phyloP scores from a whole-genome alignment of 768 basidiomycete genomes.

The Tricholoma terreum region DNA sequence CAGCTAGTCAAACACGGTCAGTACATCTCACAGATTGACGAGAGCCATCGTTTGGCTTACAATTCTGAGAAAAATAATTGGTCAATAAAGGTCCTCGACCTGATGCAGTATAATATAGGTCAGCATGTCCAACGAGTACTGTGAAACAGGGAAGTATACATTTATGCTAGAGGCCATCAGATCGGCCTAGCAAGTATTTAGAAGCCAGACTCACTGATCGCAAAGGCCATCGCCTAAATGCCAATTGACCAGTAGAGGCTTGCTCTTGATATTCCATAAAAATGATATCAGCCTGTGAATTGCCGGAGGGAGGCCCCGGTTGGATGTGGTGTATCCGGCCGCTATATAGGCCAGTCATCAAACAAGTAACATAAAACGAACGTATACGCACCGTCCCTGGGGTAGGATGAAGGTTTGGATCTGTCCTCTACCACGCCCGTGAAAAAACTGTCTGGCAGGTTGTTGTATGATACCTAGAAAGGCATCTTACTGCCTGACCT shows the following conservation, averaged over 20 bases:
- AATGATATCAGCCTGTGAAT: constrained; percentile 52
- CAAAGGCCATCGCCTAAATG: constrained; percentile 72
- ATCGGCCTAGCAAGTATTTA: neutral
- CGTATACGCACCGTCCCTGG: constrained; percentile 34
- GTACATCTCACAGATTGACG: neutral
- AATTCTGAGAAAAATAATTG: constrained; percentile 84
- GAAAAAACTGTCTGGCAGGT: constrained; percentile 19
- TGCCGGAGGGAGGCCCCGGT: constrained; percentile 34
- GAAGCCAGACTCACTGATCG: constrained; percentile 46
- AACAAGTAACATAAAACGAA: neutral
- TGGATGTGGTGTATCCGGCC: constrained; percentile 63
- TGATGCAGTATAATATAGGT: constrained; percentile 24
- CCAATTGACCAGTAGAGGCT: constrained; percentile 50
- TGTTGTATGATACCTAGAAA: constrained; percentile 30
- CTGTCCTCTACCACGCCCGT: constrained; percentile 21
- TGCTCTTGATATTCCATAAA: constrained; percentile 68
- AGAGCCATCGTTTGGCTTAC: constrained; percentile 37
- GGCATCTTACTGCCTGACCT: neutral
- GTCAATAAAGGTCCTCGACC: constrained; percentile 70
- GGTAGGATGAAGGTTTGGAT: constrained; percentile 52
- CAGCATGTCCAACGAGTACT: neutral
- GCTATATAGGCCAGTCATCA: constrained; percentile 28
- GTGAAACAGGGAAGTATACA: constrained; percentile 35
- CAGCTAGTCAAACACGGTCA: constrained; percentile 42
- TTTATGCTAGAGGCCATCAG: constrained; percentile 53